These are phyloP conservation scores for Cercis canadensis DNA, from an alignment of 306 rosid species.

Conservation along the genomic window DNA sequence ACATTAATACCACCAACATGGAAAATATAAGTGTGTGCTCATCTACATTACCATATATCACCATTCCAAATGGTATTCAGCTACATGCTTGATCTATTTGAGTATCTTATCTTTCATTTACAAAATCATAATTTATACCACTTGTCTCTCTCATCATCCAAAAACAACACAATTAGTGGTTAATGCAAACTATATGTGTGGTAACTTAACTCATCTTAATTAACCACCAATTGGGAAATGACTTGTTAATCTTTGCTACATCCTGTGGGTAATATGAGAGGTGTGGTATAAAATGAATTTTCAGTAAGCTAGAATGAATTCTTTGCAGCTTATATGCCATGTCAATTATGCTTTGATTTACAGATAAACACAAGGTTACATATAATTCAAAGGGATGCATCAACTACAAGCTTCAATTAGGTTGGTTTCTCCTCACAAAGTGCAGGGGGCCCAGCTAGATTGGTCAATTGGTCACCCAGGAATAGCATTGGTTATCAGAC, in stretches of 20 bases:
- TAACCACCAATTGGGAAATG: slow-evolving; percentile 7
- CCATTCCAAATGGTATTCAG: slow-evolving; percentile 8
- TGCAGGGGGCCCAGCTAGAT: slow-evolving; percentile 16
- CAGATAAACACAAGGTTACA: no score
- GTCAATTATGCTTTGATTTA: no score
- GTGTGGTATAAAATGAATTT: slow-evolving; percentile 14
- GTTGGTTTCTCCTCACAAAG: slow-evolving; percentile 6
- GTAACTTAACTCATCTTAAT: slow-evolving; percentile 13
- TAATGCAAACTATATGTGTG: slow-evolving; percentile 13
- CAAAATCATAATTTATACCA: background rate
- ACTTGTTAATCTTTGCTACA: slow-evolving; percentile 20
- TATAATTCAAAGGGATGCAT: no score
- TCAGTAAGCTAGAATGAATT: slow-evolving; percentile 20
- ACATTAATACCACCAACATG: slow-evolving; percentile 28
- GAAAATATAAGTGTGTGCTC: background rate
- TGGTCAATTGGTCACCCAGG: background rate
- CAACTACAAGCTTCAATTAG: background rate
- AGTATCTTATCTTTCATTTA: slow-evolving; percentile 29
- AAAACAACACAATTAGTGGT: slow-evolving; percentile 1
- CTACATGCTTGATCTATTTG: slow-evolving; percentile 23
- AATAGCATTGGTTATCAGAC: background rate
- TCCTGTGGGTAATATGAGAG: background rate
- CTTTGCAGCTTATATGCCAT: background rate
- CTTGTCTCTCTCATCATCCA: slow-evolving; percentile 24
- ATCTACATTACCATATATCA: slow-evolving; percentile 23